Percentiles rank a stretch among this genome's conserved stretches.
Evolutionary conservation across 192 early-diverging fungal genomes (phyloP).

Genomic region (Backusella parvicylindrica): DNA sequence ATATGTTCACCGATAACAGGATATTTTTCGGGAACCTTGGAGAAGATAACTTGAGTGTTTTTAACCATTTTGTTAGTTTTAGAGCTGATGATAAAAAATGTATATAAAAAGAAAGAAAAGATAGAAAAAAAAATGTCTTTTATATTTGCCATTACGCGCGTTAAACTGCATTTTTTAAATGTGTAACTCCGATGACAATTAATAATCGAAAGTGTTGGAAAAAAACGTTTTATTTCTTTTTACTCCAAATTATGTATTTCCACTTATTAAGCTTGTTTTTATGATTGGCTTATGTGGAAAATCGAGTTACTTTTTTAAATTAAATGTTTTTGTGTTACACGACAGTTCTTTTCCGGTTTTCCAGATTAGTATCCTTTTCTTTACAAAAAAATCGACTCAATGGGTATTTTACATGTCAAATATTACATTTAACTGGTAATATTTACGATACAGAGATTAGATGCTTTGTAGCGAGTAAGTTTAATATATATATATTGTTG

Average conservation of each 20-base stretch:
- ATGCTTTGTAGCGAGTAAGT: no score
- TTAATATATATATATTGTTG: no score
- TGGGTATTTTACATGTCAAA: not conserved
- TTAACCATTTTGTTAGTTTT: slow-evolving; percentile 28
- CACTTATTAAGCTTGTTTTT: not conserved
- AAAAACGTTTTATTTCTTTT: not conserved
- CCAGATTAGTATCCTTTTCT: not conserved
- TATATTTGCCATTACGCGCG: not conserved
- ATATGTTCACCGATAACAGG: slow-evolving; percentile 46
- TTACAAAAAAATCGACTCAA: not conserved
- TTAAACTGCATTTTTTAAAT: not conserved
- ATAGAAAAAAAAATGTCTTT: not conserved
- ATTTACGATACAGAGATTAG: no score
- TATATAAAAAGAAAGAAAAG: not conserved
- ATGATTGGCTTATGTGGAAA: not conserved
- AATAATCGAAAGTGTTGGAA: not conserved
- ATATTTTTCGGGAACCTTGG: slow-evolving; percentile 27
- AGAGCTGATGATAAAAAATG: not conserved
- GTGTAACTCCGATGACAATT: not conserved
- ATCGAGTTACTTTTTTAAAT: not conserved
- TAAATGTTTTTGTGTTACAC: not conserved
- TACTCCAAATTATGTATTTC: not conserved
- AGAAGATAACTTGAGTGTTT: slow-evolving; percentile 44
- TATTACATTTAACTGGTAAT: no score
- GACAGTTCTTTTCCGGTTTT: not conserved